A percentile compares a stretch with the other conserved stretches of the same genome.
These are phyloP conservation scores for Calcarisporium arbuscula DNA, from an alignment of 2,329 filamentous ascomycete genomes.

Conservation along the genomic window DNA sequence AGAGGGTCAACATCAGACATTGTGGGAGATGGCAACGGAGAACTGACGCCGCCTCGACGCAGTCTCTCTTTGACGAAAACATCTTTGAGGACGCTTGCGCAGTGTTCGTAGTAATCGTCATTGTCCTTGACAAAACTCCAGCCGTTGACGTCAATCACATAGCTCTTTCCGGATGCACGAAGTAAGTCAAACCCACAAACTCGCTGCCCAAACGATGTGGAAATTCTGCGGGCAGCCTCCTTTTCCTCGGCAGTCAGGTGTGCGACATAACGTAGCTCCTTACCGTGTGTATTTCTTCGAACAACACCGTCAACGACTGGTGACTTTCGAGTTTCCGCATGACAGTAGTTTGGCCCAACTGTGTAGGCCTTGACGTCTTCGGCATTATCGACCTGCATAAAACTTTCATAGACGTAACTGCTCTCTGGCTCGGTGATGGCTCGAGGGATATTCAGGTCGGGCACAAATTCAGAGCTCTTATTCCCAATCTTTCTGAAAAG, in stretches of 20 bases:
- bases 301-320: slow-evolving; percentile 96
- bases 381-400: slow-evolving; percentile 91
- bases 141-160: slow-evolving; percentile 97
- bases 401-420: slow-evolving; percentile 96
- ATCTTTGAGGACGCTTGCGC: slow-evolving; percentile 75
- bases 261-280: slow-evolving; percentile 94
- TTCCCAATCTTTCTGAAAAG: slow-evolving; percentile 97
- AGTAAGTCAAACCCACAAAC: slow-evolving; percentile 96
- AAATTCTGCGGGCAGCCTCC: slow-evolving; percentile 82
- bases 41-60: slow-evolving; percentile 53
- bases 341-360: slow-evolving; percentile 86
- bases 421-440: slow-evolving; percentile 73
- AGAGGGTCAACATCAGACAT: slow-evolving; percentile 38
- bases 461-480: slow-evolving; percentile 93
- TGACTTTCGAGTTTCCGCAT: slow-evolving; percentile 94
- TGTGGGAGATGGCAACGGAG: slow-evolving; percentile 45
- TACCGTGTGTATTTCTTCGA: slow-evolving; percentile 91
- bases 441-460: slow-evolving; percentile 67
- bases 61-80: slow-evolving; percentile 80
- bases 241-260: slow-evolving; percentile 74
- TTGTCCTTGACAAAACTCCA: slow-evolving; percentile 99
- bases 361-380: slow-evolving; percentile 99
- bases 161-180: slow-evolving; percentile 82
- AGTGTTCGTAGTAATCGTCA: slow-evolving; percentile 94
- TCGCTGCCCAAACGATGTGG: slow-evolving; percentile 83